phyloP scores from a whole-genome alignment of 2,329 filamentous ascomycete species.

The Arthrinium puccinioides region DNA sequence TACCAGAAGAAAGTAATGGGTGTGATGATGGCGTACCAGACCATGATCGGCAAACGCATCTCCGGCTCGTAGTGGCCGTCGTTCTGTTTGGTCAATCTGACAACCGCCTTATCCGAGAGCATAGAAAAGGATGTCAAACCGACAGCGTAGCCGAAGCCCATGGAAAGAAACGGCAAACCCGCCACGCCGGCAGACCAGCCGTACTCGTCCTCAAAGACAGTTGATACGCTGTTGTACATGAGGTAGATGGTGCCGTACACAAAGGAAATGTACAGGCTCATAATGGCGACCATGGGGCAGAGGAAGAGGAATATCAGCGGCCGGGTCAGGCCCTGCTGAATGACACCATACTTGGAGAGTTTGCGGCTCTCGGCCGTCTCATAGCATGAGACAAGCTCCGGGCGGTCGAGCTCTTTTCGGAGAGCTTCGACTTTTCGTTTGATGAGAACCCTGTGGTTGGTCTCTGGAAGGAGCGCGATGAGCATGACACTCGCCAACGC shows the following conservation, averaged over 20 bases:
- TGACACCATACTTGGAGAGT: constrained; percentile 19
- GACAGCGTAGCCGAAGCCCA: constrained; percentile 34
- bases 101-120: constrained; percentile 36
- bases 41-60: constrained; percentile 19
- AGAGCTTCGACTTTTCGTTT: constrained; percentile 38
- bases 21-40: constrained; percentile 15
- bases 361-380: constrained; percentile 16
- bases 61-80: constrained; percentile 20
- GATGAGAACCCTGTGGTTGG: constrained; percentile 43
- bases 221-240: constrained; percentile 46
- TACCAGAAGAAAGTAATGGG: constrained; percentile 25
- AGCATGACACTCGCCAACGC: constrained; percentile 26
- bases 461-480: constrained; percentile 36
- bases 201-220: constrained; percentile 39
- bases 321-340: constrained; percentile 37
- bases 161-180: constrained; percentile 40
- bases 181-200: constrained; percentile 37
- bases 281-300: constrained; percentile 37
- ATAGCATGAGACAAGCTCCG: constrained; percentile 40
- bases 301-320: constrained; percentile 44
- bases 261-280: constrained; percentile 44
- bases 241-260: constrained; percentile 45
- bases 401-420: constrained; percentile 35
- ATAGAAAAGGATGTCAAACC: constrained; percentile 33
- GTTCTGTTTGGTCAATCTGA: constrained; percentile 37